Evolutionary conservation across 2,329 filamentous ascomycete genomes (phyloP).

Genomic region (Periconia macrospinosa): DNA sequence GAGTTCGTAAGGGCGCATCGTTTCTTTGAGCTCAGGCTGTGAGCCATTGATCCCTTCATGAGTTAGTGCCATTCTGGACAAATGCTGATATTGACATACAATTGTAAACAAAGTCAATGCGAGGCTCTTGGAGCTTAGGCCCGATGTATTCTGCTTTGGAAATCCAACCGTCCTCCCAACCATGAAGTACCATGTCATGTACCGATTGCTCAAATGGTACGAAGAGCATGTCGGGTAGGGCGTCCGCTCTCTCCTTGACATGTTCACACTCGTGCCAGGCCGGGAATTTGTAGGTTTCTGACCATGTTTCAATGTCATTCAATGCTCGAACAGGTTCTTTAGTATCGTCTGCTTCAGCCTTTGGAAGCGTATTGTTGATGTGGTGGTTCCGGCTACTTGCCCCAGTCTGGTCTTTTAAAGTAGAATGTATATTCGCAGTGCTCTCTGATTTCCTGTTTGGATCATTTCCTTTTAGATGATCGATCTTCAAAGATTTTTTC

Average conservation of each 20-base stretch:
- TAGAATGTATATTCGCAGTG: conserved; percentile 2
- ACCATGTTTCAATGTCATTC: conserved; percentile 13
- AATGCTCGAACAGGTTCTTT: conserved; percentile 8
- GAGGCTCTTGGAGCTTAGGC: conserved; percentile 41
- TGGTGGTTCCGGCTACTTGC: neutral
- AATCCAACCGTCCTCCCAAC: conserved; percentile 50
- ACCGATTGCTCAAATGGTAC: conserved; percentile 46
- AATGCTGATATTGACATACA: conserved; percentile 16
- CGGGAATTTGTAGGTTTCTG: conserved; percentile 17
- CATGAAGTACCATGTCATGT: conserved; percentile 40
- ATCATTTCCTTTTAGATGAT: neutral
- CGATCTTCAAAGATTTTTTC: neutral
- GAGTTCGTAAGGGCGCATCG: conserved; percentile 44
- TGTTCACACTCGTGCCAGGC: conserved; percentile 35
- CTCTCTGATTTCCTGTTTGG: too few species aligned
- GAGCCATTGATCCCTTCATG: conserved; percentile 48
- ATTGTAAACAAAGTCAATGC: conserved; percentile 50
- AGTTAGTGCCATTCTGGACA: neutral
- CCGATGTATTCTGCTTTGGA: conserved; percentile 38
- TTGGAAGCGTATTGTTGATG: neutral
- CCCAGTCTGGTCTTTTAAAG: neutral
- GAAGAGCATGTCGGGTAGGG: conserved; percentile 45
- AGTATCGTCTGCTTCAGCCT: neutral
- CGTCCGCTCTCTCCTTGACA: conserved; percentile 29
- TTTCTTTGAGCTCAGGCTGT: conserved; percentile 41